Conservation (phyloP, 352 stramenopile genomes). For the Phytophthora cryptogea region DNA sequence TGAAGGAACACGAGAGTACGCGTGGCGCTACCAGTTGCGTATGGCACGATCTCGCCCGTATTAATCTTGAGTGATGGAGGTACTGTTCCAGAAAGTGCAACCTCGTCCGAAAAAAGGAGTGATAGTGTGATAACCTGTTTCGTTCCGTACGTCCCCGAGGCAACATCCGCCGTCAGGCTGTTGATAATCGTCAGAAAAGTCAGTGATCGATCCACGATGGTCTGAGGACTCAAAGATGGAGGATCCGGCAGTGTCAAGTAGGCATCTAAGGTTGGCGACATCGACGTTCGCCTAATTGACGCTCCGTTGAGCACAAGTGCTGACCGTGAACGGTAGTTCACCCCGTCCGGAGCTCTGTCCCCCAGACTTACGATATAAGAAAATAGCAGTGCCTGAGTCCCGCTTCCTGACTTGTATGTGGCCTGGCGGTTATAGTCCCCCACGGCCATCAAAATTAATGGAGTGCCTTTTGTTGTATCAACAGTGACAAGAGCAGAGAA, state of each 20-base stretch:
- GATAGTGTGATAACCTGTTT: constrained; percentile 77
- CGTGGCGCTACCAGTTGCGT: constrained; percentile 58
- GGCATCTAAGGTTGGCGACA: constrained; percentile 54
- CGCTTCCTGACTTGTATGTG: constrained; percentile 58
- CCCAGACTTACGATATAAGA: constrained; percentile 67
- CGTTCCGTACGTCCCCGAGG: constrained; percentile 59
- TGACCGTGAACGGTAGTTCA: constrained; percentile 58
- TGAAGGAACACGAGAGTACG: constrained; percentile 69
- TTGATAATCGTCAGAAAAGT: constrained; percentile 49
- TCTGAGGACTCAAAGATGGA: constrained; percentile 43
- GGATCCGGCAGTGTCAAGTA: constrained; percentile 57
- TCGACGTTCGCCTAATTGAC: constrained; percentile 59
- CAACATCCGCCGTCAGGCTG: constrained; percentile 51
- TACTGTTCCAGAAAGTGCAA: constrained; percentile 51
- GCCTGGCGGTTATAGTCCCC: constrained; percentile 70
- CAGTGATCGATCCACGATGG: constrained; percentile 55
- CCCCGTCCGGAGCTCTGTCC: constrained; percentile 44
- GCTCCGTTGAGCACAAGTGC: constrained; percentile 68
- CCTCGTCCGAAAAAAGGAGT: constrained; percentile 77
- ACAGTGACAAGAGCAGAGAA: constrained; percentile 68
- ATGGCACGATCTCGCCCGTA: constrained; percentile 56
- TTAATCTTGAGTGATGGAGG: constrained; percentile 61
- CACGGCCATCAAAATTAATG: constrained; percentile 59
- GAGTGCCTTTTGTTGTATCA: constrained; percentile 51
- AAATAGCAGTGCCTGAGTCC: constrained; percentile 59